Conservation (phyloP, 352 stramenopile species). For the Globisporangium cederbergense region DNA sequence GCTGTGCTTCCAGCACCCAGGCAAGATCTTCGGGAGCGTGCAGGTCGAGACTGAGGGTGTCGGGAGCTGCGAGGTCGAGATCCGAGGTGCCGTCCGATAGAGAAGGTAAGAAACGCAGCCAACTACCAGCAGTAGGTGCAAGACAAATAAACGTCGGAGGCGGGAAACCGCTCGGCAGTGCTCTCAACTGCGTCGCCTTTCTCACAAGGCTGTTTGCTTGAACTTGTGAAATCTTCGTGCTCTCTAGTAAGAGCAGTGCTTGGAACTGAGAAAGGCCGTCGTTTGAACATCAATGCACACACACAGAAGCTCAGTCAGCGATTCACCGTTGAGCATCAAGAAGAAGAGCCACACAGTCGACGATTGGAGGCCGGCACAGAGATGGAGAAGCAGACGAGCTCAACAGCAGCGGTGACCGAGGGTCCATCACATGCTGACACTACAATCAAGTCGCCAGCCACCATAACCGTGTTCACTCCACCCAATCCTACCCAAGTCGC, state of each 20-base stretch:
- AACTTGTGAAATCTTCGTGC: not conserved
- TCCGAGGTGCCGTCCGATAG: slow-evolving; percentile 46
- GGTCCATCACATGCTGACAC: not conserved
- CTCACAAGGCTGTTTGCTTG: not conserved
- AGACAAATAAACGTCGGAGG: not conserved
- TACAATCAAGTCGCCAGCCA: not conserved
- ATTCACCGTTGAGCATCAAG: not conserved
- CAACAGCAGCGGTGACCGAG: not conserved
- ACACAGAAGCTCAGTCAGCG: not conserved
- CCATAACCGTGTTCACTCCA: not conserved
- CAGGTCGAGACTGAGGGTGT: slow-evolving; percentile 52
- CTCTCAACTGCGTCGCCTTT: not conserved
- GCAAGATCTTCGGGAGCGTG: slow-evolving; percentile 38
- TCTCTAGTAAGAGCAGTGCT: not conserved
- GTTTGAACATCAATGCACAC: not conserved
- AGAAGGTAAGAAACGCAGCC: not conserved
- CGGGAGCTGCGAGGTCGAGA: slow-evolving; percentile 42
- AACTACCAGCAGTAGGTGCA: not conserved
- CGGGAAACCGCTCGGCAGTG: not conserved
- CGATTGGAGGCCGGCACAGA: not conserved
- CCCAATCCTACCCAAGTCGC: not conserved
- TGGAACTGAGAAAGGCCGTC: not conserved
- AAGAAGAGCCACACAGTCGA: not conserved
- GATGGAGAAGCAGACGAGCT: not conserved
- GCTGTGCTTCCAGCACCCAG: slow-evolving; percentile 54